A percentile compares a stretch with the other conserved stretches of the same genome.
Evolutionary conservation across 225 moss, liverwort and hornwort genomes (phyloP).

Genomic region (Straminergon stramineum): DNA sequence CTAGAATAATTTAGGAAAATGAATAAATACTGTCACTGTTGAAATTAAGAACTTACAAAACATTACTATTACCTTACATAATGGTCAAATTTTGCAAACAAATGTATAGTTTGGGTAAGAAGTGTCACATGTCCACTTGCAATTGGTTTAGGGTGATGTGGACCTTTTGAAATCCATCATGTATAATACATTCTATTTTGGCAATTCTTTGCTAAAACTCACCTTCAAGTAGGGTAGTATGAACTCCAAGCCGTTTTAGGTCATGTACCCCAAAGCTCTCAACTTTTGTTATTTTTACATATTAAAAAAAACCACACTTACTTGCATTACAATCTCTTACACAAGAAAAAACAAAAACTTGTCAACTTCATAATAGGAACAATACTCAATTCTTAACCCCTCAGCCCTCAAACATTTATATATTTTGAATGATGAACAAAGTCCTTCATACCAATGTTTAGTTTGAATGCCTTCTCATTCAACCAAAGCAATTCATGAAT

Average conservation of each 20-base stretch:
- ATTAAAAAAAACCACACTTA: background rate
- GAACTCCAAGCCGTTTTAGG: too few species aligned
- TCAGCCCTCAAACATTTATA: background rate
- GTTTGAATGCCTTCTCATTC: background rate
- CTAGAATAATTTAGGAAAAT: background rate
- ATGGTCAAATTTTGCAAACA: background rate
- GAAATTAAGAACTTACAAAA: background rate
- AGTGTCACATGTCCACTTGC: background rate
- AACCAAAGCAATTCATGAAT: accelerated
- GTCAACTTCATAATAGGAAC: too few species aligned
- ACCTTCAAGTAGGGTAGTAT: background rate
- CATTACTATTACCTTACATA: too few species aligned
- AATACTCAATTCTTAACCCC: background rate
- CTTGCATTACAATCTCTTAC: background rate
- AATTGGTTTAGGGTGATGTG: background rate
- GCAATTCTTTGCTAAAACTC: background rate
- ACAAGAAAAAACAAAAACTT: background rate
- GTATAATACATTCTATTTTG: background rate
- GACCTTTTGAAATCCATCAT: too few species aligned
- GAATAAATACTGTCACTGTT: background rate
- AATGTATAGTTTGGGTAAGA: background rate
- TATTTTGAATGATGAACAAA: background rate
- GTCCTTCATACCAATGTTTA: background rate
- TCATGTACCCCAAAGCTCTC: accelerated
- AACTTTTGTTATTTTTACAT: background rate